Base-by-base conservation (phyloP, 768 basidiomycete species). In the Tricholoma furcatifolium region DNA sequence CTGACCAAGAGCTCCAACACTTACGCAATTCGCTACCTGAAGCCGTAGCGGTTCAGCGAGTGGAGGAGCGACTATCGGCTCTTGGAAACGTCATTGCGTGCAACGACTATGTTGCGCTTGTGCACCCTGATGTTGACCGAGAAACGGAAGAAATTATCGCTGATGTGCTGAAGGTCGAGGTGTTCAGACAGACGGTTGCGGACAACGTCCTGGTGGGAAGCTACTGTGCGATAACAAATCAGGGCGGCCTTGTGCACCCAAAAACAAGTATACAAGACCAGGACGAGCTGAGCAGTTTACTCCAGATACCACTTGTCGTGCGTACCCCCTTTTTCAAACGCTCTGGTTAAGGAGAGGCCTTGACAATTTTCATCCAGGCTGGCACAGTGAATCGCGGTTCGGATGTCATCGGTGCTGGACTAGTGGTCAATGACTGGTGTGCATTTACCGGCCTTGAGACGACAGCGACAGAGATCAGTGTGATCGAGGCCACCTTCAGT, bases 91-190 rank as follows among this genome's bases (percentile, higher is more conserved):
- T 99, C 56, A 95, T 99, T 68, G 93, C 93, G 11, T 95, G 92
- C 74, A 99, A 98, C 71, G 97, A 99, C 74, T 91, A 98, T 65
- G 96, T 99, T 60, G 97, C 97, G 7, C 87, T 99, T 62, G 97
- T 98, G 21, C 97, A 99, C 69, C 97, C 97, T 7, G 97, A 99
- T 60, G 75, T 98, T 55, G 97, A 98, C 74, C 85, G 97, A 56
- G 97, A 98, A 73, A 99, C 97, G 20, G 97, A 99, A 67, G 97
- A 99, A 72, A 98, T 99, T 74, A 98, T 99, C 71, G 97, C 97
- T 24, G 97, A 99, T 69, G 93, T 97, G 17, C 83, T 99, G 61
- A 98, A 98, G 71, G 97, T 98, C 56, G 97, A 99, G 69, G 97
- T 98, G 4, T 99, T 99, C 76, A 80, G 97, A 43, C 97, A 99